A percentile compares a stretch with the other conserved stretches of the same genome.
These are phyloP conservation scores for rapeseed (Brassica napus) DNA, from an alignment of 345 rosid species.

Conservation along the genomic window DNA sequence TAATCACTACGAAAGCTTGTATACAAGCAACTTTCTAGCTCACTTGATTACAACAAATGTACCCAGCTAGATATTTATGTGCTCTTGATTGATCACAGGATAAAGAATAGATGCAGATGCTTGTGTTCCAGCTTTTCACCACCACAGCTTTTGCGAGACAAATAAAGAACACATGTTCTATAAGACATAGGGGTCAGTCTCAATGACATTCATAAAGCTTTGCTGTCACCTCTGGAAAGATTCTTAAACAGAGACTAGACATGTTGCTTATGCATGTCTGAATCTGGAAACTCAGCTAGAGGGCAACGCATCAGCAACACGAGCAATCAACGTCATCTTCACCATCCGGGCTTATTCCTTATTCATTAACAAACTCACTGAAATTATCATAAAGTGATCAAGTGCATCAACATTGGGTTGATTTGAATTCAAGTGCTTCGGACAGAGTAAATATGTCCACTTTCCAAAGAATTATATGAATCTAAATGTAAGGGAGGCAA, in stretches of 20 bases:
- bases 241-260: constrained; percentile 94
- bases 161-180: neutral
- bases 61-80: neutral
- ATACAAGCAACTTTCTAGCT: neutral
- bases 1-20: neutral
- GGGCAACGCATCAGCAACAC: constrained; percentile 97
- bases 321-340: constrained; percentile 97
- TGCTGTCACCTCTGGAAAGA: constrained; percentile 82
- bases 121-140: constrained; percentile 99
- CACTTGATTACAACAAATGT: constrained; percentile 3
- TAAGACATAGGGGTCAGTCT: constrained; percentile 76
- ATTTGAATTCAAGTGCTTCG: neutral
- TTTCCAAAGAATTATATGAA: neutral
- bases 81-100: constrained; percentile 5
- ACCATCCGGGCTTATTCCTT: constrained; percentile 62
- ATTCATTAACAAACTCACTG: constrained; percentile 34
- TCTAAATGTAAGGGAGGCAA: neutral
- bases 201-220: constrained; percentile 90
- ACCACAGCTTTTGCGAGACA: constrained; percentile 75
- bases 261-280: constrained; percentile 96
- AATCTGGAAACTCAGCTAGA: constrained; percentile 75
- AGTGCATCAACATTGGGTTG: neutral
- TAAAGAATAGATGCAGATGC: constrained; percentile 32
- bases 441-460: neutral
- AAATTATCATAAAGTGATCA: neutral